phyloP scores from a whole-genome alignment of 495 filamentous ascomycete genomes.

The Penicillium robsamsonii region DNA sequence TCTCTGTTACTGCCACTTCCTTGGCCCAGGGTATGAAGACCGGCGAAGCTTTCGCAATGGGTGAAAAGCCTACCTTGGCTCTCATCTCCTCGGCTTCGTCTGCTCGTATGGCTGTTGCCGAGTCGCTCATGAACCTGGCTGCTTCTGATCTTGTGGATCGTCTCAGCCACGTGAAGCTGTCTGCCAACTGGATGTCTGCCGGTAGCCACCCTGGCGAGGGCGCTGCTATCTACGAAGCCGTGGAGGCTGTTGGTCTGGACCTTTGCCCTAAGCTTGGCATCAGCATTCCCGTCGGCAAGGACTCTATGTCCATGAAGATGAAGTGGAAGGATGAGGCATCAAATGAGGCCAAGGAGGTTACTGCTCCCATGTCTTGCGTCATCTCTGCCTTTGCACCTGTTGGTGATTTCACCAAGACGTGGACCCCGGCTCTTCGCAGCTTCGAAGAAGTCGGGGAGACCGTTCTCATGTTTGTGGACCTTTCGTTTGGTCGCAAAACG shows the following conservation, averaged over 20 bases:
- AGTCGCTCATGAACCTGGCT: conserved; percentile 87
- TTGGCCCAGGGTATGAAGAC: conserved; percentile 68
- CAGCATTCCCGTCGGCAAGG: conserved; percentile 94
- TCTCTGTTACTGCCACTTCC: conserved; percentile 84
- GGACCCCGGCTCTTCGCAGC: conserved; percentile 85
- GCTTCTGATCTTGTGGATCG: conserved; percentile 80
- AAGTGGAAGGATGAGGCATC: conserved; percentile 79
- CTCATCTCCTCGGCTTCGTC: conserved; percentile 92
- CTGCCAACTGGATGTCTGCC: conserved; percentile 98
- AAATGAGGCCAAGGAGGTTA: conserved; percentile 75
- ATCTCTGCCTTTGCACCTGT: conserved; percentile 88
- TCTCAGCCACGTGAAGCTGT: conserved; percentile 75
- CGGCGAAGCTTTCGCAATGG: conserved; percentile 96
- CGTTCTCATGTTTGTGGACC: conserved; percentile 85
- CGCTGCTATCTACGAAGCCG: conserved; percentile 90
- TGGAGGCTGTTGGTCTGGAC: conserved; percentile 90
- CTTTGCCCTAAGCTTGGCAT: conserved; percentile 79
- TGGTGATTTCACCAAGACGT: conserved; percentile 74
- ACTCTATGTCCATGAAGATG: conserved; percentile 98
- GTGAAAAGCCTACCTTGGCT: conserved; percentile 87
- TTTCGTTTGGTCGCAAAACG: conserved; percentile 72
- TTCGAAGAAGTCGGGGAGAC: conserved; percentile 87
- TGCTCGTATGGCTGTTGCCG: conserved; percentile 93
- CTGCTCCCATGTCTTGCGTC: conserved; percentile 83
- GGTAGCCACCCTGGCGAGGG: conserved; percentile 91